Percentiles rank a stretch among this genome's conserved stretches.
phyloP scores from a whole-genome alignment of 257 asterid genomes.

The Henckelia pumila region DNA sequence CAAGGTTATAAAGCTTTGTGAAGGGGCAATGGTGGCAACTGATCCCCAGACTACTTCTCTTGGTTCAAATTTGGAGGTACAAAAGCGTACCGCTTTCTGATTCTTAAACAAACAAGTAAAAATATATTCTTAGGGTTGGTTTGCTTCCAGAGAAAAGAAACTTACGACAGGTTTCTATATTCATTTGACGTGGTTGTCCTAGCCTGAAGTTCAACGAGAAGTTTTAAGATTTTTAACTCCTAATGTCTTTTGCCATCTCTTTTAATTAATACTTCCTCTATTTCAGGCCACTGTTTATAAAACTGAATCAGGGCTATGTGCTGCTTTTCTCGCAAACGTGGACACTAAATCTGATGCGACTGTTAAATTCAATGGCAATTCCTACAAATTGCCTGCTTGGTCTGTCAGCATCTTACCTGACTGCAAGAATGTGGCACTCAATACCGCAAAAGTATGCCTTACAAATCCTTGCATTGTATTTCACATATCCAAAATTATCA shows the following conservation, averaged over 20 bases:
- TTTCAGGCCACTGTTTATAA: slow-evolving; percentile 71
- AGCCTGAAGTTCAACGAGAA: background rate
- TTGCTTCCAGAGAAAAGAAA: no score
- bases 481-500: background rate
- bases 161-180: background rate
- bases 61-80: slow-evolving; percentile 44
- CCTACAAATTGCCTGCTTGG: slow-evolving; percentile 82
- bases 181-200: background rate
- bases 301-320: slow-evolving; percentile 64
- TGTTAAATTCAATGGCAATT: slow-evolving; percentile 62
- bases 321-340: slow-evolving; percentile 74
- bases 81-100: background rate
- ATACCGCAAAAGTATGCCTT: slow-evolving; percentile 70
- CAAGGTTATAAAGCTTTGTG: slow-evolving; percentile 6
- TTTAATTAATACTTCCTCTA: background rate
- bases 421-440: slow-evolving; percentile 74
- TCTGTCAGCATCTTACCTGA: slow-evolving; percentile 92
- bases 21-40: slow-evolving; percentile 49
- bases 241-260: background rate
- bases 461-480: slow-evolving; percentile 7
- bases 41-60: slow-evolving; percentile 47
- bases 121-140: background rate
- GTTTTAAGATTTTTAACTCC: background rate
- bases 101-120: background rate
- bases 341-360: slow-evolving; percentile 59